Evolutionary conservation across 768 basidiomycete genomes (phyloP), one percentile per base, ranked within the genome.

Genomic region (Cystobasidium tubakii): DNA sequence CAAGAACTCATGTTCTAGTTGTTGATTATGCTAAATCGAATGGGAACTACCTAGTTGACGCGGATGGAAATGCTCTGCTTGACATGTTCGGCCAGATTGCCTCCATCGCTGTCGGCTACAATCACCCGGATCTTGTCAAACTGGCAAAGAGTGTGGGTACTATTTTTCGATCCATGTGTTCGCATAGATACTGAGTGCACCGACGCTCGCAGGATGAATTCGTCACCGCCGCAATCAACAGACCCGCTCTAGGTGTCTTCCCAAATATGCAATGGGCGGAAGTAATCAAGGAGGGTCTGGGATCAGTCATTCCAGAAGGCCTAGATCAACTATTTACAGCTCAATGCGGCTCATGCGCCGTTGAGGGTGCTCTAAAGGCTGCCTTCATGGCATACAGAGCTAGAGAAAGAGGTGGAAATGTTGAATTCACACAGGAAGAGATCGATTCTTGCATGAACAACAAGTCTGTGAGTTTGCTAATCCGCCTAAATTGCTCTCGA

Each of bases 41-140:
- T 74, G 79, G 81, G 15, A 84, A 84, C 78, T 84, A 81, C 77
- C 55, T 84, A 3, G 79, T 80, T 23, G 83, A 84, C 69, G 83
- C 79, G 1, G 83, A 84, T 73, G 83, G 82, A 12, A 84, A 84
- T 77, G 75, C 75, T 44, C 66, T 82, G 13, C 80, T 84, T 31
- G 83, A 84, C 62, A 36, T 60, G 50, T 71, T 55, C n/a, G 36
- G 23, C 17, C 75, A 73, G 46, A 75, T 75, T n/a, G 73, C 53
- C 43, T 80, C 79, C 46, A 83, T 84, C 44, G 78, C 81, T 0
- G 46, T 83, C 62, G 83, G 83, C 19, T 82, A 82, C 76, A 81
- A 81, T 69, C 76, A 81, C 62, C 81, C 81, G 0, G 78, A 77
- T 3, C 73, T 82, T 0, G 44, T 81, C 50, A 74, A 77, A 27